phyloP scores from a whole-genome alignment of 129 eudicot genomes.

The Pseudognaphalium luteoalbum region DNA sequence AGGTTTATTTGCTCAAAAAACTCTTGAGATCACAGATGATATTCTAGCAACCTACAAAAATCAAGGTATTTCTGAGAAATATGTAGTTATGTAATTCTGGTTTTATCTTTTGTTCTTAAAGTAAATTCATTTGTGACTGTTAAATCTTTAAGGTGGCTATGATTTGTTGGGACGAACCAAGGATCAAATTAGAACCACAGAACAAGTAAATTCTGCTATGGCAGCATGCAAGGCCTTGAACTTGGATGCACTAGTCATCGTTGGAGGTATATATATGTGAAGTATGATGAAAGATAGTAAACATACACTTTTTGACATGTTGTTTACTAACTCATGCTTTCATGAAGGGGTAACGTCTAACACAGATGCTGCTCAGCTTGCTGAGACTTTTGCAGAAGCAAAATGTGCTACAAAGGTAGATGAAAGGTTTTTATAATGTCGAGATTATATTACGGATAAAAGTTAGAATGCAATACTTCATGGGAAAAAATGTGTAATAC shows the following conservation, averaged over 20 bases:
- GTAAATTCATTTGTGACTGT: background rate
- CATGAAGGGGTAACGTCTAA: slow-evolving; percentile 94
- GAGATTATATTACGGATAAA: background rate
- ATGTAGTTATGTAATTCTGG: background rate
- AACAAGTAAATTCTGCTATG: slow-evolving; percentile 92
- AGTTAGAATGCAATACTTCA: background rate
- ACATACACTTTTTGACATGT: background rate
- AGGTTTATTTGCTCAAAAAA: slow-evolving; percentile 91
- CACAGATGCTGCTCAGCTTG: slow-evolving; percentile 99
- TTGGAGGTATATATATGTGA: slow-evolving; percentile 67
- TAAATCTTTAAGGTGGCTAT: slow-evolving; percentile 75
- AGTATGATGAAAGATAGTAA: slow-evolving; percentile 5
- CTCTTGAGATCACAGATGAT: slow-evolving; percentile 85
- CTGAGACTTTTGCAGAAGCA: slow-evolving; percentile 95
- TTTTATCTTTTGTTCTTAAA: background rate
- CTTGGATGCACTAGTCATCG: slow-evolving; percentile 83
- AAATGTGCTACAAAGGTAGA: slow-evolving; percentile 86
- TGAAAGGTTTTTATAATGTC: background rate
- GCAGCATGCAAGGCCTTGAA: slow-evolving; percentile 87
- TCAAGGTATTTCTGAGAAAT: slow-evolving; percentile 59
- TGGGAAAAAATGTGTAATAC: background rate
- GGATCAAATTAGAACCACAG: slow-evolving; percentile 97
- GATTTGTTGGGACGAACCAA: slow-evolving; percentile 95
- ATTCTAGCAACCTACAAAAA: slow-evolving; percentile 90
- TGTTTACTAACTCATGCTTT: slow-evolving; percentile 21